phyloP scores from a whole-genome alignment of 2,329 filamentous ascomycete species.

The Fusarium concolor region DNA sequence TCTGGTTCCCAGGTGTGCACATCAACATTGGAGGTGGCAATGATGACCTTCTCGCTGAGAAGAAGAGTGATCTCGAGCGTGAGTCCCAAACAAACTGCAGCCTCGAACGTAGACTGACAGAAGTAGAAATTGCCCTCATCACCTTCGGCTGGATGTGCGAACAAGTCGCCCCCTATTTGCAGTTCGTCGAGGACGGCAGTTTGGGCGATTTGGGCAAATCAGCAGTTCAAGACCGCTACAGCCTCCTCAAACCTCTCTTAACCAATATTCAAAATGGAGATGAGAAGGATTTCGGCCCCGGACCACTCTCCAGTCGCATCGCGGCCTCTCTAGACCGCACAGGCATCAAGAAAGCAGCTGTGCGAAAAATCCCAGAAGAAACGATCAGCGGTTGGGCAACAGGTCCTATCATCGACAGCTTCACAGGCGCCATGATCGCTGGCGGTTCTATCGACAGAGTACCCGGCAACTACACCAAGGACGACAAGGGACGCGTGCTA shows the following conservation, averaged over 20 bases:
- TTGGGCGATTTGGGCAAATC: slow-evolving; percentile 26
- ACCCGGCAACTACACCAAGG: slow-evolving; percentile 35
- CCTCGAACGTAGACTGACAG: not conserved
- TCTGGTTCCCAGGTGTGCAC: slow-evolving; percentile 47
- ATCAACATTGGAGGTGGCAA: slow-evolving; percentile 45
- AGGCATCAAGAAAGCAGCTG: slow-evolving; percentile 31
- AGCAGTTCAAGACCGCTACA: slow-evolving; percentile 36
- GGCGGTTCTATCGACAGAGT: slow-evolving; percentile 24
- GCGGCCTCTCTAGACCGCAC: slow-evolving; percentile 21
- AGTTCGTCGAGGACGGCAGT: slow-evolving; percentile 24
- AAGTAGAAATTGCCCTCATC: slow-evolving; percentile 42
- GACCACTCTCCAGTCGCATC: slow-evolving; percentile 24
- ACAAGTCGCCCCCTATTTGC: slow-evolving; percentile 38
- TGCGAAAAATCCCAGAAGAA: slow-evolving; percentile 29
- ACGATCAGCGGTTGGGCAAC: slow-evolving; percentile 41
- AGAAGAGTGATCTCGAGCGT: slow-evolving; percentile 45
- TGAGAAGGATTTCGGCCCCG: slow-evolving; percentile 33
- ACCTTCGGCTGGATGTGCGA: slow-evolving; percentile 46
- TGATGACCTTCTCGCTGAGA: slow-evolving; percentile 32
- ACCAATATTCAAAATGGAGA: slow-evolving; percentile 26
- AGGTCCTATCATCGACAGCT: slow-evolving; percentile 44
- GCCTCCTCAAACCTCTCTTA: slow-evolving; percentile 39
- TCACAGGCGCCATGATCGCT: slow-evolving; percentile 36
- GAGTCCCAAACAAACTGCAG: not conserved
- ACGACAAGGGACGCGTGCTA: slow-evolving; percentile 15